Evolutionary conservation across 1,139 yeast genomes (phyloP).

Genomic region (Dujonia santamariae): DNA sequence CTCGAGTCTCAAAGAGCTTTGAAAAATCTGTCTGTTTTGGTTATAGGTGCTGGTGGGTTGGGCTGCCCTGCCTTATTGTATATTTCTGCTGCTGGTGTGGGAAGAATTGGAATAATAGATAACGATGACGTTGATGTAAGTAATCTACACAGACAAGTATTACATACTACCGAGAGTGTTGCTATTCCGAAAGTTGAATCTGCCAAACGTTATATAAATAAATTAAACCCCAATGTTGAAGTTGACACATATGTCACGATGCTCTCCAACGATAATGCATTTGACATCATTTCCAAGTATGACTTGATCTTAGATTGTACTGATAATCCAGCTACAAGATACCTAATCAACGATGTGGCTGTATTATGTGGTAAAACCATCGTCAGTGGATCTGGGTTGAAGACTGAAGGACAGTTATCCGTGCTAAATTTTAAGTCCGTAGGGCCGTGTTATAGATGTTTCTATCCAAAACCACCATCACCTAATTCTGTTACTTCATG

Average conservation of each 20-base stretch:
- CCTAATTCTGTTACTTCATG: conserved; percentile 82
- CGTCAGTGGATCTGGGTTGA: conserved; percentile 89
- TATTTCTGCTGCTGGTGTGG: conserved; percentile 85
- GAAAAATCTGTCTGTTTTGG: conserved; percentile 58
- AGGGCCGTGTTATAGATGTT: conserved; percentile 95
- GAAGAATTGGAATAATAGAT: conserved; percentile 82
- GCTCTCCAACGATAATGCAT: conserved; percentile 57
- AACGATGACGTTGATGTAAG: conserved; percentile 80
- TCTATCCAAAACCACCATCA: conserved; percentile 88
- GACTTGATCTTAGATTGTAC: conserved; percentile 90
- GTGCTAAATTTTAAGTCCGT: conserved; percentile 59
- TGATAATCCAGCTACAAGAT: conserved; percentile 86
- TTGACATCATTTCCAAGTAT: conserved; percentile 56
- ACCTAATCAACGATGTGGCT: conserved; percentile 82
- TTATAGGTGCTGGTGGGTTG: conserved; percentile 95
- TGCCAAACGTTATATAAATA: conserved; percentile 53
- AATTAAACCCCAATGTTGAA: conserved; percentile 65
- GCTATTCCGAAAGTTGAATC: conserved; percentile 78
- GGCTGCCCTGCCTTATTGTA: conserved; percentile 92
- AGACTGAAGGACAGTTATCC: conserved; percentile 86
- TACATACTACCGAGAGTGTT: conserved; percentile 65
- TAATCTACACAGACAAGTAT: conserved; percentile 84
- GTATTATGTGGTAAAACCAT: conserved; percentile 68
- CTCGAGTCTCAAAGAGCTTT: conserved; percentile 53
- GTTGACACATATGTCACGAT: conserved; percentile 52